A percentile compares a stretch with the other conserved stretches of the same genome.
Conservation (phyloP, 2,329 filamentous ascomycete genomes). For the Chaetoscypha palmicola region DNA sequence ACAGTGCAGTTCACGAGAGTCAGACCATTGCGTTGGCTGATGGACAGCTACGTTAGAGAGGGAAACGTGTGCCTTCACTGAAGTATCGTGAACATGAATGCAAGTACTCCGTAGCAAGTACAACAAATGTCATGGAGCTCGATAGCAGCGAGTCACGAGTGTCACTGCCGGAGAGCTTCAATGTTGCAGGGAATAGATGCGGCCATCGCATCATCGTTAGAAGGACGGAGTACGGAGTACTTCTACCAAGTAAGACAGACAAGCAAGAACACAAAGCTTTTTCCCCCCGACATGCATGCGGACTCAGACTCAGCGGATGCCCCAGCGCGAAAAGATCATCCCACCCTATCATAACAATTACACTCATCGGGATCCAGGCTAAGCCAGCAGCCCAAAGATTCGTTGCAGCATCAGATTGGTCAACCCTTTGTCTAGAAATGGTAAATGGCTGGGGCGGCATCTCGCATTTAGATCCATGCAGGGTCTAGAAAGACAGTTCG, state of each 20-base stretch:
- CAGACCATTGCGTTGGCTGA: not conserved
- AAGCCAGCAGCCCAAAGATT: not conserved
- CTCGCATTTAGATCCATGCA: not conserved
- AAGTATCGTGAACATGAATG: not conserved
- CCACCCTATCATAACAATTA: not conserved
- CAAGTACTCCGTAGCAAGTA: not conserved
- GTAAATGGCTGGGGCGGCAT: not conserved
- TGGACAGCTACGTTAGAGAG: not conserved
- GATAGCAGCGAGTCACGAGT: not conserved
- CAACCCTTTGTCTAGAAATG: not conserved
- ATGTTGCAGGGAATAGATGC: not conserved
- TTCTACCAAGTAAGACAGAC: too few species aligned
- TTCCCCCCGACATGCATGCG: not conserved
- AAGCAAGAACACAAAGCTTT: too few species aligned
- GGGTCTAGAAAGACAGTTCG: too few species aligned
- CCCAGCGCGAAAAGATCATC: not conserved
- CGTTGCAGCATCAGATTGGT: not conserved
- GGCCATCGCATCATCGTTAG: not conserved
- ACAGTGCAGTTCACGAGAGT: not conserved
- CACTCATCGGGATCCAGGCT: not conserved
- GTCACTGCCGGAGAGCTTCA: not conserved
- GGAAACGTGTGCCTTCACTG: not conserved
- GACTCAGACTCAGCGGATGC: too few species aligned
- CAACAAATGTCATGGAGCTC: not conserved
- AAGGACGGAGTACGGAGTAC: too few species aligned